phyloP scores from a whole-genome alignment of 805 yeast genomes.

The Schwanniomyces polymorphus region DNA sequence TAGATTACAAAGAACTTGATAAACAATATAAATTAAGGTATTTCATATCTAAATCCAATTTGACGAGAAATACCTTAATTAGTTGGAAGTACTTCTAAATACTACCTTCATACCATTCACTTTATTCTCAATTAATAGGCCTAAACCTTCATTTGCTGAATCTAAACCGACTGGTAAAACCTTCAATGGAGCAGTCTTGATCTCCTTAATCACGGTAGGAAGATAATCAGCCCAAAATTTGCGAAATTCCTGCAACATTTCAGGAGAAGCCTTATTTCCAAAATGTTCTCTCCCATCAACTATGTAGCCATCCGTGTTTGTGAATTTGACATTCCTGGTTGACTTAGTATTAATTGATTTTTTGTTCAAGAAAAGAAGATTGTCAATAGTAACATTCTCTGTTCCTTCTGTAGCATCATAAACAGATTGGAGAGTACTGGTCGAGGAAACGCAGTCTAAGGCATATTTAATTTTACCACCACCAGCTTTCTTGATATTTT shows the following conservation, averaged over 20 bases:
- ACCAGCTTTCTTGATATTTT: constrained; percentile 36
- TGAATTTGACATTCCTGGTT: constrained; percentile 11
- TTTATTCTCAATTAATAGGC: constrained; percentile 33
- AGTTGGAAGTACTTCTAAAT: no score
- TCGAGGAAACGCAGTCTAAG: constrained; percentile 27
- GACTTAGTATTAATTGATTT: constrained; percentile 6
- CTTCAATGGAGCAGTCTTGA: constrained; percentile 19
- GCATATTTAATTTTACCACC: constrained; percentile 26
- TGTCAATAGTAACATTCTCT: constrained; percentile 9
- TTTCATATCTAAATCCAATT: no score
- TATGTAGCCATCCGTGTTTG: constrained; percentile 12
- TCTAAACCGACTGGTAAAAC: constrained; percentile 27
- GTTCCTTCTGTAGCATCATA: constrained; percentile 16
- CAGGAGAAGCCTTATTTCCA: constrained; percentile 6
- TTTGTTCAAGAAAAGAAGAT: constrained; percentile 10
- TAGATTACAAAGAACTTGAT: no score
- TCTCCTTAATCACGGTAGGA: constrained; percentile 13
- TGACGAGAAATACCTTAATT: no score
- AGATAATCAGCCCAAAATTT: constrained; percentile 22
- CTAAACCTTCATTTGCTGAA: constrained; percentile 34
- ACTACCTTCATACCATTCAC: constrained; percentile 48
- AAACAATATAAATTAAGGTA: no score
- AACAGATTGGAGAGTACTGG: constrained; percentile 11
- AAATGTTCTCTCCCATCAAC: constrained; percentile 11
- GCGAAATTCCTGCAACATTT: constrained; percentile 9